Evolutionary conservation across 371 early-diverging fungal species (phyloP), one percentile per base, ranked within the genome.

Genomic region (Mucor mucedo): DNA sequence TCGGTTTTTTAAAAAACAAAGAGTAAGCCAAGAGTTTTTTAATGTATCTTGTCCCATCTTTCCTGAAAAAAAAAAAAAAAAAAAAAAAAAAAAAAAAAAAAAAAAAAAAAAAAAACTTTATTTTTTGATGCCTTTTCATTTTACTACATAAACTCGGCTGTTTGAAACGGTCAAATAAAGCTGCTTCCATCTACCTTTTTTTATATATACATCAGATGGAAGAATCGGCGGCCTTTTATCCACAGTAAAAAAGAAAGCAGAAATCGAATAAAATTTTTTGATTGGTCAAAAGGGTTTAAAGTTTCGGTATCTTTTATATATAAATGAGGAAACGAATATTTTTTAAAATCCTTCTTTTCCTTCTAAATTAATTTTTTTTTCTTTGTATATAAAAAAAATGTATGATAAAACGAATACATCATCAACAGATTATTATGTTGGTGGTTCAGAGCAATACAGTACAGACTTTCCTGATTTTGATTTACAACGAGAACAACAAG

Each of bases 401-500:
- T 47, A 47, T 21, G 21, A 47, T 21, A 47, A 47, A 47, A 47
- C 47, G 21, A 47, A 47, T 5, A 47, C 47, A 47, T n/a, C 47
- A 8, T 8, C 47, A 5, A n/a, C 47, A 21, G 47, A 47, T 21
- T 47, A 47, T 47, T 47, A 21, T 21, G 47, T 47, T 21, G 47
- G 47, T 21, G 21, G 35, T 35, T 35, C 35, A 6, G 35, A 47
- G 27, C n/a, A 47, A 7, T 47, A 47, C 21, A 47, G 21, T 47
- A 48, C 41, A 21, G 62, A 62, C 38, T 62, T 62, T 13, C n/a
- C 40, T 28, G 62, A 62, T 14, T 29, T 62, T 27, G 60, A 59
- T 40, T 29, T 10, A 30, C 60, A 40, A 16, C 49, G 28, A n/a
- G 50, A 59, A 30, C 59, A 40, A 28, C 7, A 45, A 45, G 47